Evolutionary conservation across 176 grass and related monocot species (phyloP), one percentile per base, ranked within the genome.

Genomic region (Oryza longistaminata): DNA sequence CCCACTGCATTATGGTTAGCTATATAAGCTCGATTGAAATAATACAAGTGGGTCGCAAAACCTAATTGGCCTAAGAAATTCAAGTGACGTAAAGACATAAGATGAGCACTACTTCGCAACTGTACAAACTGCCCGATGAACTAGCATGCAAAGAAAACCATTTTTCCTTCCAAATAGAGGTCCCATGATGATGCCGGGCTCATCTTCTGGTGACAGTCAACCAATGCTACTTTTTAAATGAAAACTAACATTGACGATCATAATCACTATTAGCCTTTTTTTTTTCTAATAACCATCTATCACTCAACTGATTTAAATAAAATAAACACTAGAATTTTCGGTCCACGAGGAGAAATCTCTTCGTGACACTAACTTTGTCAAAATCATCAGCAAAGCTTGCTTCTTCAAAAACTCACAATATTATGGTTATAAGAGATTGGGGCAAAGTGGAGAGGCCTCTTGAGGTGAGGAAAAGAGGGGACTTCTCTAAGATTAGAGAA

Each of bases 1-100:
- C 75, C 69, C 55, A 8, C 46, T 77, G 64, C 22, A 15, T 3
- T 42, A 46, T 70, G 65, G 64, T 77, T 77, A 70, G 64, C 48
- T 8, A 55, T 55, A 6, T 60, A 9, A 15, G 11, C 16, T 19
- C 52, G 15, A 45, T 21, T 85, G 29, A 70, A 49, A 33, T 69
- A 77, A 61, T 50, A 71, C 9, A 35, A 46, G 66, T 22, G 29
- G 43, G 29, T 65, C 17, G 52, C 45, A 12, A 68, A 34, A 68
- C 83, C 74, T 61, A 70, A 70, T 78, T 12, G 42, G 34, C 64
- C 21, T 85, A 64, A 78, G 16, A 85, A 85, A 85, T 60, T 71
- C 65, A 46, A 71, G 50, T 24, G 29, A 35, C 64, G 3, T 55
- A 55, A 55, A 21, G 52, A 3, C 17, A 55, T 55, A 55, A 2